These are phyloP conservation scores for Calycina herbarum DNA, from an alignment of 2,329 filamentous ascomycete genomes.

Conservation along the genomic window DNA sequence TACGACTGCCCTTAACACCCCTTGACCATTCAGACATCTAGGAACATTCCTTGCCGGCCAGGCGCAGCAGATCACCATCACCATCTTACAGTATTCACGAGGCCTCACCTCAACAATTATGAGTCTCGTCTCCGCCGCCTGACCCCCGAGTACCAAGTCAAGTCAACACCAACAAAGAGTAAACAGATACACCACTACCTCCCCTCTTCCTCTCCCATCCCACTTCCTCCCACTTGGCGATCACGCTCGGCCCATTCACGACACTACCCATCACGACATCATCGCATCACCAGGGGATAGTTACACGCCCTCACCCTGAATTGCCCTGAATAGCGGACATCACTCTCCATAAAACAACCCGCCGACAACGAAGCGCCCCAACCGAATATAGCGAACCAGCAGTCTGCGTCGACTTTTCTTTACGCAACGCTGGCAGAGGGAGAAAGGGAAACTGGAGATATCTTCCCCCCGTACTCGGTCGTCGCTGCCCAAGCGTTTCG, in stretches of 20 bases:
- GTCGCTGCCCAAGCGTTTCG: background rate
- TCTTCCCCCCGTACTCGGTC: background rate
- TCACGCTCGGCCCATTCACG: conserved; percentile 3
- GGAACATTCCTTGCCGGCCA: background rate
- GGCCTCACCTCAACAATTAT: too few species aligned
- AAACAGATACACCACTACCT: too few species aligned
- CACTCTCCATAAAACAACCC: background rate
- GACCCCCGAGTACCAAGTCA: too few species aligned
- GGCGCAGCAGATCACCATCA: too few species aligned
- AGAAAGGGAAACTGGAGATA: background rate
- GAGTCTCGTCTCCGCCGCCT: too few species aligned
- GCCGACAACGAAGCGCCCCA: conserved; percentile 6
- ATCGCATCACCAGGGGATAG: background rate
- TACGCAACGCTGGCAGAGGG: too few species aligned
- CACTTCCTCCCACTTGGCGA: conserved; percentile 8
- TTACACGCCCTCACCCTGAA: conserved; percentile 33
- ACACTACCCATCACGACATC: background rate
- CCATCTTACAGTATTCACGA: too few species aligned
- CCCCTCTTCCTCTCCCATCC: background rate
- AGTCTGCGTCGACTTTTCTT: background rate
- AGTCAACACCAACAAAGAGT: too few species aligned
- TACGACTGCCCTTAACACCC: too few species aligned
- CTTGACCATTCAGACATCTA: background rate
- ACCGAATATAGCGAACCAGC: background rate
- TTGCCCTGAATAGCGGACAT: conserved; percentile 21